Evolutionary conservation across 345 rosid genomes (phyloP).

Genomic region (Mallotus nudiflorus): DNA sequence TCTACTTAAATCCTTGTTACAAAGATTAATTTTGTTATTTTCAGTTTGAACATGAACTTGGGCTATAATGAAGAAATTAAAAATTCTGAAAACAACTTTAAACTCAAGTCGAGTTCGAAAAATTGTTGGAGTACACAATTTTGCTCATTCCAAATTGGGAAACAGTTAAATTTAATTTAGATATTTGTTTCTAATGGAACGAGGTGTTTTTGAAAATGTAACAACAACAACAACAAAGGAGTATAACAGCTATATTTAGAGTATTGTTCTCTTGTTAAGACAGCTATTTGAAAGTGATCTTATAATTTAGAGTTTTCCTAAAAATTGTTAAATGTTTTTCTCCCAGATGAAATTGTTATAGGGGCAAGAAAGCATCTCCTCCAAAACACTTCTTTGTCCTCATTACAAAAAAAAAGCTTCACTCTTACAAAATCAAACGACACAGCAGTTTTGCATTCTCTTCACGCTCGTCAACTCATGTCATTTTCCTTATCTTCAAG

Average conservation of each 20-base stretch:
- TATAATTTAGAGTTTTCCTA: background rate
- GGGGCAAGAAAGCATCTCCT: background rate
- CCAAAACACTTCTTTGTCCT: background rate
- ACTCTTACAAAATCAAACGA: background rate
- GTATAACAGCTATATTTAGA: no score
- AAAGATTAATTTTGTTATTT: no score
- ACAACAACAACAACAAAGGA: background rate
- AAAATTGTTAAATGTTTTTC: background rate
- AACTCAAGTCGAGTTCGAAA: no score
- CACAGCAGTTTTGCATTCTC: background rate
- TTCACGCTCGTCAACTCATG: background rate
- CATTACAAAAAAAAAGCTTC: background rate
- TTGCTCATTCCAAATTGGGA: no score
- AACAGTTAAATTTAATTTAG: background rate
- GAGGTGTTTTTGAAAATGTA: background rate
- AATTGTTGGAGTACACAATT: no score
- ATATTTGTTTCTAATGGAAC: background rate
- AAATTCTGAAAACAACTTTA: no score
- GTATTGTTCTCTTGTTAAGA: constrained; percentile 1
- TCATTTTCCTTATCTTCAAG: background rate
- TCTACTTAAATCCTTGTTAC: background rate
- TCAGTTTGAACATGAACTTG: no score
- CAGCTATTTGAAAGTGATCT: constrained; percentile 10
- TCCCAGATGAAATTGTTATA: no score
- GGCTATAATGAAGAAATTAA: no score